Base-by-base conservation (phyloP, 768 basidiomycete species). In the Leccinum boreale region DNA sequence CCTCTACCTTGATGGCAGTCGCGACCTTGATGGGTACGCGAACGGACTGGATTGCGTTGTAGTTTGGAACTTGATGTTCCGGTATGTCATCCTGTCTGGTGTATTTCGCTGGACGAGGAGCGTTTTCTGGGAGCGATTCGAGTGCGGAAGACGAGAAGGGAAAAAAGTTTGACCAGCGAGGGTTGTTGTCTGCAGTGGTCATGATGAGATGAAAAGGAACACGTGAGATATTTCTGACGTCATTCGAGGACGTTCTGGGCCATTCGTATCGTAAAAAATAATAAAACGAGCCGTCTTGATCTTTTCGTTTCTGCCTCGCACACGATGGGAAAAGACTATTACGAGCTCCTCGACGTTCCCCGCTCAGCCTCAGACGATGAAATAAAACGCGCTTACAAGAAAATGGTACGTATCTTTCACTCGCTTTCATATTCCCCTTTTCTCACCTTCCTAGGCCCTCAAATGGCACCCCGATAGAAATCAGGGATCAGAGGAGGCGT, bases 391-490 rank as follows among this genome's bases (percentile, higher is more conserved):
- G 95, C 91, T 1, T 95, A 94, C 82, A 95, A 94, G 83, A 94
- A 94, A 75, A 91, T 92, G 85, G 90, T 86, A 61, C 11, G 79
- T 72, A 5, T 8, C 8, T 21, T 21, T 10, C 31, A n/a, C 12
- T 17, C 1, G 6, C n/a, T 33, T 21, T 46, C 59, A 53, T 3
- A 1, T 31, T 7, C 49, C 63, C 45, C 33, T 58, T 39, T 58
- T 39, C 51, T 53, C 29, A 39, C 36, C 10, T 50, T 26, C 57
- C 39, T 78, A 82, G 89, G 92, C 94, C 49, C 72, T 97, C 71
- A 94, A 92, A 83, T 92, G 91, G 87, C 96, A 98, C 73, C 95
- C 95, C 36, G 94, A 97, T 71, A 83, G 94, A 39, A 96, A 97
- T 68, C 76, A 76, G 55, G 90, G 92, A 28, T 87, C 90, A 51